Percentiles rank a stretch among this genome's conserved stretches.
phyloP scores from a whole-genome alignment of 2,329 filamentous ascomycete species.

The Clonostachys byssicola region DNA sequence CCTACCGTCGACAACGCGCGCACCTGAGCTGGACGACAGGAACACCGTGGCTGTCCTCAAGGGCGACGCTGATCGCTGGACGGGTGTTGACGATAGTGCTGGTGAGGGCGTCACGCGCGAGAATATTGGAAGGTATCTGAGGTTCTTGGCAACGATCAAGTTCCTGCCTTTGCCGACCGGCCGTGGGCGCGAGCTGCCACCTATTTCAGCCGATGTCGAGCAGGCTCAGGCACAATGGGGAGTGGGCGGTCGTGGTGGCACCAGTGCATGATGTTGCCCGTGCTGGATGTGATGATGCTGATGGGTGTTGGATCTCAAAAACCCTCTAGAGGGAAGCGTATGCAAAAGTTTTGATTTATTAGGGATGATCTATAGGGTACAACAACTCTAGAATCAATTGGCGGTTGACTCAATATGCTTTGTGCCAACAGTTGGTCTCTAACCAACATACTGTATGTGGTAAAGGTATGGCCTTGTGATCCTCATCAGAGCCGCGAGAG shows the following conservation, averaged over 20 bases:
- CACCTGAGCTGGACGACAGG: slow-evolving; percentile 61
- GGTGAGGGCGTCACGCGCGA: slow-evolving; percentile 23
- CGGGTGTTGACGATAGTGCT: slow-evolving; percentile 49
- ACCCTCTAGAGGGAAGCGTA: too few relatives aligned
- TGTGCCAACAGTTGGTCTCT: too few relatives aligned
- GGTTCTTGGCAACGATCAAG: slow-evolving; percentile 18
- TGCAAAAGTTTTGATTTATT: too few relatives aligned
- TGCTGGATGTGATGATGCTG: too few relatives aligned
- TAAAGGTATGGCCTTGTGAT: too few relatives aligned
- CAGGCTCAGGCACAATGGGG: slow-evolving; percentile 14
- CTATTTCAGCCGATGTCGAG: background rate
- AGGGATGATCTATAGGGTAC: too few relatives aligned
- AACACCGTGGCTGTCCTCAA: slow-evolving; percentile 63
- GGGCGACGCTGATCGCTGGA: slow-evolving; percentile 55
- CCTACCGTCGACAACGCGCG: slow-evolving; percentile 63
- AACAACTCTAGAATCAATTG: too few relatives aligned
- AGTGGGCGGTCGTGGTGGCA: slow-evolving; percentile 39
- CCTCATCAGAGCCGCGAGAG: too few relatives aligned
- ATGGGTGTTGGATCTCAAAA: too few relatives aligned
- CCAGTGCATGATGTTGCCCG: too few relatives aligned
- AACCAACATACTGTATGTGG: too few relatives aligned
- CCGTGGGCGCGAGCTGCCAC: slow-evolving; percentile 13
- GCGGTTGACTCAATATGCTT: too few relatives aligned
- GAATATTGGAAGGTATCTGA: slow-evolving; percentile 16
- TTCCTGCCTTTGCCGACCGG: slow-evolving; percentile 20